Evolutionary conservation across 2,329 filamentous ascomycete species (phyloP), one percentile per base, ranked within the genome.

Genomic region (Xylaria sp.): DNA sequence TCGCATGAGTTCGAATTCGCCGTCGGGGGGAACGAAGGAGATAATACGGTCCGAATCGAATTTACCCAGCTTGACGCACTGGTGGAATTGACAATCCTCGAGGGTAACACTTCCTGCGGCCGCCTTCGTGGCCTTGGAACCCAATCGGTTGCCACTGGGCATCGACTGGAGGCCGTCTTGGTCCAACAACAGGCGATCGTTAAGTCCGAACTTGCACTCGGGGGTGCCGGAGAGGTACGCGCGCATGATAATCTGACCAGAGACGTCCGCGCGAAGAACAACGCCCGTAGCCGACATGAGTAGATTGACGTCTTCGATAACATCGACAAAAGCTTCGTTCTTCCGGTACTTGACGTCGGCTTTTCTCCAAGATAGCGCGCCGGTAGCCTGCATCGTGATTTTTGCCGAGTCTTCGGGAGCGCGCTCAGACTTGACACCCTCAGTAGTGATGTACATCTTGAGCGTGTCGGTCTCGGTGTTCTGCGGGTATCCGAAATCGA

Each of bases 401-500:
- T 93, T 94, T 67, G 92, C 93, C 54, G 93, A 97, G 75, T 99
- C 93, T 73, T 96, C 91, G 77, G 87, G 88, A 66, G 83, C 87
- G 67, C 86, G 80, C 74, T 92, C 92, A 37, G 92, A 95, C 76
- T 97, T 97, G 77, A 99, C 93, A 60, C 94, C 94, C 78, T 99
- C 94, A 42, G 94, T 99, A 49, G 95, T 99, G 72, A 99, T 99
- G 81, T 99, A 99, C 93, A 97, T 97, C 78, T 99, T 99, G 69
- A 99, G 81, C 13, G 94, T 97, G 75, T 99, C 94, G 57, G 93
- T 96, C 78, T 99, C 94, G 64, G 94, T 99, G 75, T 97, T 97
- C 75, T 99, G 94, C 39, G 94, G 94, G 74, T 99, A 99, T 64
- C 94, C 94, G 76, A 99, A 99, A 76, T 99, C 94, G 73, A 99